Base-by-base conservation (phyloP, 2,329 filamentous ascomycete species). In the Xylaria hypoxylon region DNA sequence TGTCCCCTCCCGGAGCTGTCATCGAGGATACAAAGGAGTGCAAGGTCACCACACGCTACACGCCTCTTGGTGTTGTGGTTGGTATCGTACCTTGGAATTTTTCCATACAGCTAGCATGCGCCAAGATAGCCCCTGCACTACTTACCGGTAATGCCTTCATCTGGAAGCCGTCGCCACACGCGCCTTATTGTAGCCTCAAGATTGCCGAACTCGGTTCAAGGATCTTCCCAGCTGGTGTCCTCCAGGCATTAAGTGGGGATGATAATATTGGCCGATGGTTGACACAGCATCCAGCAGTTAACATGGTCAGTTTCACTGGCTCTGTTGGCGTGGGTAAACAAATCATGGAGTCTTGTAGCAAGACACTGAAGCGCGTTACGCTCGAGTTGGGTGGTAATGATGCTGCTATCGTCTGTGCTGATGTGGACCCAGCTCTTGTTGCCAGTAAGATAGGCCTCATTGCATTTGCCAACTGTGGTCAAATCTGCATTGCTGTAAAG, bases 31-130 rank as follows among this genome's bases (percentile, higher is more conserved):
- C 76, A 42, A 76, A 79, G 0, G 76, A 75, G 28, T 72, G 71
- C 17, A 73, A 66, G 47, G 52, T 82, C 33, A 74, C 77, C 17
- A 74, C 73, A 0, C 73, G 76, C 50, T 80, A 79, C 67, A 72
- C 73, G 1, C 82, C 82, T 0, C 72, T 84, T 22, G 83, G 83
- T 1, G 78, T 84, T 2, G 76, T 74, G 2, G 82, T 77, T 2
- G 85, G 79, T n/a, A 86, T 87, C 35, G 78, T 85, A 0, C 84
- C 85, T 0, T 87, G 85, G 85, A 87, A 87, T 70, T 86, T 85
- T 68, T 86, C 87, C 7, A 73, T 90, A 17, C 72, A 83, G 28
- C 76, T 87, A 1, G 81, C 80, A 2, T 74, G 81, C 5, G 80
- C 81, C 59, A 90, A 90, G 76, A 78, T 90, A 22, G 82, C 81